Evolutionary conservation across 192 early-diverging fungal genomes (phyloP).

Genomic region (Phlyctochytrium planicorne): DNA sequence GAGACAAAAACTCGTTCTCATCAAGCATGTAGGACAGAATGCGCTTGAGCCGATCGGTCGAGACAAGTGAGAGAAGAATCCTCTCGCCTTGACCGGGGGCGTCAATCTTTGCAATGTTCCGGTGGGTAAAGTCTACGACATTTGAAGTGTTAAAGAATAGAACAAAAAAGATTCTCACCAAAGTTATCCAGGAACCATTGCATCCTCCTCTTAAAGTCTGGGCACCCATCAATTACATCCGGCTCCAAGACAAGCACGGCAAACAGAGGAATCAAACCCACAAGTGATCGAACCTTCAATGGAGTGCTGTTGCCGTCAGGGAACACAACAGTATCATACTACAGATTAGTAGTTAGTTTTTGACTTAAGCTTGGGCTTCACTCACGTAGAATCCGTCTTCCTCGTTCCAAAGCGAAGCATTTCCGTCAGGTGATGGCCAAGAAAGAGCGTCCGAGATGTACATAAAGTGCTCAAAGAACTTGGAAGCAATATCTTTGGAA

Average conservation of each 20-base stretch:
- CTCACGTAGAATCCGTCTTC: slow-evolving; percentile 52
- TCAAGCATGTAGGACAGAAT: slow-evolving; percentile 46
- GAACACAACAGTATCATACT: slow-evolving; percentile 51
- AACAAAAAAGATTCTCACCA: not conserved
- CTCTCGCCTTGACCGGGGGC: slow-evolving; percentile 22
- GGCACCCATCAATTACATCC: slow-evolving; percentile 15
- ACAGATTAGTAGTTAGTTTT: not conserved
- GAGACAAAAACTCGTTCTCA: slow-evolving; percentile 49
- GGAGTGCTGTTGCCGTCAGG: slow-evolving; percentile 43
- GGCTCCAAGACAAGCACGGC: slow-evolving; percentile 45
- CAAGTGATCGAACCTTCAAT: slow-evolving; percentile 51
- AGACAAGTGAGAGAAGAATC: slow-evolving; percentile 42
- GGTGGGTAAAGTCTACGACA: slow-evolving; percentile 16
- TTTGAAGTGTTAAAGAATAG: not conserved
- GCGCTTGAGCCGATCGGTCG: slow-evolving; percentile 36
- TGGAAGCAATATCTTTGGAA: slow-evolving; percentile 50
- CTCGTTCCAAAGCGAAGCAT: slow-evolving; percentile 42
- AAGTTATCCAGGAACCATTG: slow-evolving; percentile 40
- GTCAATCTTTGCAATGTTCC: slow-evolving; percentile 29
- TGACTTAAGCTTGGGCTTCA: too few relatives aligned
- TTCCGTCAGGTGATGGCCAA: slow-evolving; percentile 30
- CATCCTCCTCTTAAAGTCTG: slow-evolving; percentile 34
- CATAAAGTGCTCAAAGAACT: slow-evolving; percentile 59
- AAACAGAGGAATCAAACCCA: slow-evolving; percentile 51
- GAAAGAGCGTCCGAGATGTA: slow-evolving; percentile 59